phyloP scores from a whole-genome alignment of 2,329 filamentous ascomycete species.

The Penicillium nordicum region DNA sequence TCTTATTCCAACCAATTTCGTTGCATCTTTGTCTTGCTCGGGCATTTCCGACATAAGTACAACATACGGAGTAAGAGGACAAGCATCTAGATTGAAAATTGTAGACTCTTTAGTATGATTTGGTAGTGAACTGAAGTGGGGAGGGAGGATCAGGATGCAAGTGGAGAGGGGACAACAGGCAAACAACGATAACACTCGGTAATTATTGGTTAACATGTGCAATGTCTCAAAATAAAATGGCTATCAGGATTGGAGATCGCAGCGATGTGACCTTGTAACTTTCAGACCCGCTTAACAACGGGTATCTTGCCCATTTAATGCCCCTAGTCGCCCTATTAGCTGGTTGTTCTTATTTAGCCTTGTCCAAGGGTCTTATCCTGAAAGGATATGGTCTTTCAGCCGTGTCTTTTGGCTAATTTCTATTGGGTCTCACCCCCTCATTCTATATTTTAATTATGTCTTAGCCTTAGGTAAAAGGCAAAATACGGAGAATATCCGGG shows the following conservation, averaged over 20 bases:
- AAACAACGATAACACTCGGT: not conserved
- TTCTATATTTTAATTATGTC: not conserved
- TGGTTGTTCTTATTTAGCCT: conserved; percentile 2
- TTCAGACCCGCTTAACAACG: conserved; percentile 24
- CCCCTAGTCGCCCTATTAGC: conserved; percentile 6
- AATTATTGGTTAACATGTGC: conserved; percentile 19
- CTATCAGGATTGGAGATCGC: conserved; percentile 7
- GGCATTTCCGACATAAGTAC: not conserved
- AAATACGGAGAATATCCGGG: not conserved
- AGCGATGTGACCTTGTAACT: conserved; percentile 26
- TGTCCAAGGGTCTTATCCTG: conserved; percentile 11
- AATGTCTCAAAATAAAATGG: conserved; percentile 10
- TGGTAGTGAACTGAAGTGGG: not conserved
- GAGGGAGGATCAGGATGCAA: not conserved
- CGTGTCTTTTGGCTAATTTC: not conserved
- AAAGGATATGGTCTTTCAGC: conserved; percentile 1
- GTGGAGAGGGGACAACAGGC: conserved; percentile 1
- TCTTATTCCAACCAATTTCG: not conserved
- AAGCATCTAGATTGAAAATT: not conserved
- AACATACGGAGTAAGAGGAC: not conserved
- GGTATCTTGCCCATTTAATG: conserved; percentile 17
- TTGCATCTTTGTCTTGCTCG: not conserved
- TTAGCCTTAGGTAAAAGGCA: not conserved
- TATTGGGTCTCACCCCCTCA: not conserved
- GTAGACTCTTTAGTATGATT: not conserved